Percentiles rank a stretch among this genome's conserved stretches.
Conservation (phyloP, 352 stramenopile species). For the Phytophthora lateralis region DNA sequence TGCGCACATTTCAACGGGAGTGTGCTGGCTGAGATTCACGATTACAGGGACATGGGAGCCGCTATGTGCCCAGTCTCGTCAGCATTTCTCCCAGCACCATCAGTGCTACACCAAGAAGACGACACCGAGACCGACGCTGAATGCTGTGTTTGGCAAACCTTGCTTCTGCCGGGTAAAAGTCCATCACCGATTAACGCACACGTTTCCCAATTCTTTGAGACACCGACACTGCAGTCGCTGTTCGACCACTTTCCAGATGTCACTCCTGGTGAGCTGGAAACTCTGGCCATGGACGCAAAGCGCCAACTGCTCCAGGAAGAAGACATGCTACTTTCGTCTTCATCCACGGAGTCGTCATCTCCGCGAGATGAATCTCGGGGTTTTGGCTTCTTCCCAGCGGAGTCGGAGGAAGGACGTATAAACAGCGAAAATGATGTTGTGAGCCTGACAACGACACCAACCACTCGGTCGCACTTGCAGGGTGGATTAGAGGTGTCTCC, state of each 20-base stretch:
- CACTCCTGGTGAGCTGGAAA: slow-evolving; percentile 38
- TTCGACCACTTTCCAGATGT: slow-evolving; percentile 38
- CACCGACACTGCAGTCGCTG: slow-evolving; percentile 27
- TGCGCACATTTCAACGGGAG: slow-evolving; percentile 24
- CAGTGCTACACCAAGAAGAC: slow-evolving; percentile 6
- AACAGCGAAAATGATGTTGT: slow-evolving; percentile 4
- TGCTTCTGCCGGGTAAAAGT: slow-evolving; percentile 25
- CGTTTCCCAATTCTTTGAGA: slow-evolving; percentile 14
- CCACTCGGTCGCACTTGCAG: slow-evolving; percentile 19
- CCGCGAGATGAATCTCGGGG: slow-evolving; percentile 6
- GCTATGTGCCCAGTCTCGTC: slow-evolving; percentile 46
- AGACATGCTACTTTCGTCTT: slow-evolving; percentile 31
- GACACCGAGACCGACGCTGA: slow-evolving; percentile 3
- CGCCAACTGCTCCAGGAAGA: slow-evolving; percentile 40
- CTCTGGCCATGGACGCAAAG: slow-evolving; percentile 40
- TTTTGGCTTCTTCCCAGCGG: slow-evolving; percentile 9
- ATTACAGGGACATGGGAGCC: slow-evolving; percentile 34
- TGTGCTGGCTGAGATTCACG: slow-evolving; percentile 44
- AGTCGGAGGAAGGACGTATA: background rate
- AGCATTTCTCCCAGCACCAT: slow-evolving; percentile 30
- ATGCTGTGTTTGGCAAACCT: slow-evolving; percentile 26
- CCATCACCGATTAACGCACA: slow-evolving; percentile 11
- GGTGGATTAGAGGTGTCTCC: slow-evolving; percentile 16
- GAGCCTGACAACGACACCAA: slow-evolving; percentile 24
- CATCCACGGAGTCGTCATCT: slow-evolving; percentile 32